phyloP scores from a whole-genome alignment of 2,329 filamentous ascomycete genomes.

The Cytospora schulzeri region DNA sequence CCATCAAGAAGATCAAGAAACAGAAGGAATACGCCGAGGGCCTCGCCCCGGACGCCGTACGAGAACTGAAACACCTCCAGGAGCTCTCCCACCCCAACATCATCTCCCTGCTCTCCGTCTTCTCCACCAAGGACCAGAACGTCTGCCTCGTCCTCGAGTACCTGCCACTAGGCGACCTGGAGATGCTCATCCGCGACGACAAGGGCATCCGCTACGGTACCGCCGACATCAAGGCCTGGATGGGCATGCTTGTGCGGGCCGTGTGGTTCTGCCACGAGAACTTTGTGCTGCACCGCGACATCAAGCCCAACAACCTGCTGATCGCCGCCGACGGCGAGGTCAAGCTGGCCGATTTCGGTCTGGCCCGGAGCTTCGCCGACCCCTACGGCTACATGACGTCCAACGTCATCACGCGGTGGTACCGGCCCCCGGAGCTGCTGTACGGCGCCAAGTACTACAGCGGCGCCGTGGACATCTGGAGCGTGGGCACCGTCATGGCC shows the following conservation, averaged over 20 bases:
- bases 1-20: conserved; percentile 91
- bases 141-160: conserved; percentile 95
- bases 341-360: conserved; percentile 96
- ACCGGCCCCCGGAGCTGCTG: conserved; percentile 89
- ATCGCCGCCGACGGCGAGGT: conserved; percentile 91
- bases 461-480: conserved; percentile 92
- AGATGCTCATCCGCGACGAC: conserved; percentile 89
- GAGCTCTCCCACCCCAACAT: conserved; percentile 95
- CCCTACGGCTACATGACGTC: conserved; percentile 87
- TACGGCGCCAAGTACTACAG: conserved; percentile 89
- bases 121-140: conserved; percentile 95
- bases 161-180: conserved; percentile 88
- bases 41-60: conserved; percentile 90
- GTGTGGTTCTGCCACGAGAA: conserved; percentile 98
- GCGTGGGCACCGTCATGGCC: conserved; percentile 87
- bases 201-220: conserved; percentile 77
- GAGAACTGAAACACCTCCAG: conserved; percentile 93
- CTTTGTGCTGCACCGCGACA: conserved; percentile 92
- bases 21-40: conserved; percentile 87
- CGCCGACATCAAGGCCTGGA: conserved; percentile 96
- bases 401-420: conserved; percentile 96
- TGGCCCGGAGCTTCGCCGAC: conserved; percentile 86
- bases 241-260: conserved; percentile 91
- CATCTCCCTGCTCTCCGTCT: conserved; percentile 88
- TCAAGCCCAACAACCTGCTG: conserved; percentile 97